Evolutionary conservation across 2,329 filamentous ascomycete species (phyloP).

Genomic region (Colletotrichum lentis): DNA sequence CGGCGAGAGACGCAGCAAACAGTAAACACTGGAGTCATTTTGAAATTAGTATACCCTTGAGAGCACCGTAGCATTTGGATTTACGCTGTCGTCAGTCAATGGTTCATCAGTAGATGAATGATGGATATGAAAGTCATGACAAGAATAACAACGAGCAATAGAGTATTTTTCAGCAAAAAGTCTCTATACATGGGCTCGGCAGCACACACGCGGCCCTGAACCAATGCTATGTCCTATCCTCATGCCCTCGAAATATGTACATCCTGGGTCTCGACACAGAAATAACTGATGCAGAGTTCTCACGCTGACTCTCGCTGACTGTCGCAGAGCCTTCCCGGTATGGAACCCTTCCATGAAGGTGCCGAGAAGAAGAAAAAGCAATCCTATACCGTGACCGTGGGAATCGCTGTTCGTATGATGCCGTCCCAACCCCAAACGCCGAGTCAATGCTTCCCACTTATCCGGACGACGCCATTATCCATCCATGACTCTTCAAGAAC

Average conservation of each 20-base stretch:
- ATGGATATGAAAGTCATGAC: not conserved
- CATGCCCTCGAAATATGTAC: constrained; percentile 8
- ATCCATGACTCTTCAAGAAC: constrained; percentile 52
- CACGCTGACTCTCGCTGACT: not conserved
- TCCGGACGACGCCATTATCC: constrained; percentile 29
- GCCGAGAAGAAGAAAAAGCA: constrained; percentile 11
- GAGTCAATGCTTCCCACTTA: constrained; percentile 30
- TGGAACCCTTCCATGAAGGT: not conserved
- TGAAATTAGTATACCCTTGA: constrained; percentile 20
- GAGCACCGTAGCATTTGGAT: not conserved
- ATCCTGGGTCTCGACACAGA: not conserved
- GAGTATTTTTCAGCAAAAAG: not conserved
- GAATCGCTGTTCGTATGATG: constrained; percentile 23
- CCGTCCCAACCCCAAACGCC: constrained; percentile 35
- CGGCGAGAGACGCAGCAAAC: not conserved
- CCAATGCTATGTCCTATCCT: constrained; percentile 11
- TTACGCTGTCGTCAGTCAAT: not conserved
- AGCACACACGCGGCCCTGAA: not conserved
- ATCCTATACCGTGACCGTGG: constrained; percentile 32
- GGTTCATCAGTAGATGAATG: not conserved
- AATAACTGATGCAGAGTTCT: no score
- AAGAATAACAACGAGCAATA: not conserved
- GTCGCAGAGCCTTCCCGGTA: not conserved
- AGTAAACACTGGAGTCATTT: not conserved
- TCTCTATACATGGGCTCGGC: constrained; percentile 6